These are phyloP conservation scores for Dipteronia sinensis DNA, from an alignment of 345 rosid genomes.

Conservation along the genomic window DNA sequence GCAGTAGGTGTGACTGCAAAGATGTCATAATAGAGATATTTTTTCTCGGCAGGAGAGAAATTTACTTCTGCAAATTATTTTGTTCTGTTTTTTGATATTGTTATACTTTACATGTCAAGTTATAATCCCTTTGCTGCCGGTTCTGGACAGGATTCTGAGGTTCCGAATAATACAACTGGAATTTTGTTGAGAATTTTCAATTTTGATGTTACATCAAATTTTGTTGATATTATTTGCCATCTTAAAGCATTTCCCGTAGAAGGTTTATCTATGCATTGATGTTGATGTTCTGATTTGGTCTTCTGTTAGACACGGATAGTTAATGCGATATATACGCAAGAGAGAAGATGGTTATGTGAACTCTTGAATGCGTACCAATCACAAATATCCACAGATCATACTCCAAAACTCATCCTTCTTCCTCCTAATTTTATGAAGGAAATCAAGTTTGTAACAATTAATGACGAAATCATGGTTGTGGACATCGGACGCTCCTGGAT, in stretches of 20 bases:
- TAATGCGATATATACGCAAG: too few relatives aligned
- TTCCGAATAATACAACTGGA: conserved; percentile 42
- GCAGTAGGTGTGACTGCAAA: conserved; percentile 7
- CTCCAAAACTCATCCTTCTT: too few relatives aligned
- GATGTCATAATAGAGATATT: conserved; percentile 30
- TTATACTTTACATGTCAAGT: conserved; percentile 11
- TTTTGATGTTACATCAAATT: neutral
- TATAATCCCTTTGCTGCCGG: conserved; percentile 21
- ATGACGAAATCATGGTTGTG: too few relatives aligned
- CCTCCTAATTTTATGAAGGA: too few relatives aligned
- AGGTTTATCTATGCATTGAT: neutral
- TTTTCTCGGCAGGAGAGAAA: conserved; percentile 20
- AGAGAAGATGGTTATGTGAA: too few relatives aligned
- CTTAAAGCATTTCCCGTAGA: neutral
- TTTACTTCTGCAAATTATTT: conserved; percentile 19
- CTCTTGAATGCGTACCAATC: too few relatives aligned
- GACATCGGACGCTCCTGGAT: neutral
- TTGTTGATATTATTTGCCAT: neutral
- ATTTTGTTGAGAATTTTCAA: conserved; percentile 13
- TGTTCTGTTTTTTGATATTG: conserved; percentile 14
- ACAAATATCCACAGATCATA: too few relatives aligned
- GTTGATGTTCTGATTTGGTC: neutral
- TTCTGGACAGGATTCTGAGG: conserved; percentile 15
- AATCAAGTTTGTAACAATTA: too few relatives aligned
- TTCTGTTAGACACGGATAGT: too few relatives aligned